phyloP scores from a whole-genome alignment of 225 moss, liverwort and hornwort genomes.

The Physcomitrellopsis africana region DNA sequence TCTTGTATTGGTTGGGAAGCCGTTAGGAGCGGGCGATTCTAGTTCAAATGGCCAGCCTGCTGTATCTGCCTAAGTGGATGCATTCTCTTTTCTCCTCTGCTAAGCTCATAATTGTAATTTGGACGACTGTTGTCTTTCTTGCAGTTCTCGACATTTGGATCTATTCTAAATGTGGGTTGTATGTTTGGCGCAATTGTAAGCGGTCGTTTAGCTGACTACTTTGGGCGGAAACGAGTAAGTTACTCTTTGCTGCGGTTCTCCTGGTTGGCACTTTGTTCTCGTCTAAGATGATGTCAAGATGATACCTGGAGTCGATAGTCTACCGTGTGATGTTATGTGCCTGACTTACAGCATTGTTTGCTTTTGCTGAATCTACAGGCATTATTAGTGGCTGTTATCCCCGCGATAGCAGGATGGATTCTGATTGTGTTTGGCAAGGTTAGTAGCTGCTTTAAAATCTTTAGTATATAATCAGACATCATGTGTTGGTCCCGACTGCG shows the following conservation, averaged over 20 bases:
- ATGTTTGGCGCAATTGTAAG: conserved; percentile 66
- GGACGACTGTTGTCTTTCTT: too few species aligned
- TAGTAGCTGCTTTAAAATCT: not conserved
- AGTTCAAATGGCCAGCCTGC: too few species aligned
- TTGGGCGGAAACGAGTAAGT: conserved; percentile 68
- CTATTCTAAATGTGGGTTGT: conserved; percentile 63
- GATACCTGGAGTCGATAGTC: not conserved
- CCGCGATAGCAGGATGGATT: conserved; percentile 43
- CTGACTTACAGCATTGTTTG: not conserved
- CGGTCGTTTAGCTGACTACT: conserved; percentile 52
- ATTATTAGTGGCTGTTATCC: conserved; percentile 43
- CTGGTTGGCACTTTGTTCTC: not conserved
- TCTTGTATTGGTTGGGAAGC: too few species aligned
- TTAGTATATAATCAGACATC: too few species aligned
- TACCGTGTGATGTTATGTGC: not conserved
- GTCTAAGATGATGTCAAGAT: not conserved
- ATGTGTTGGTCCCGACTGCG: too few species aligned
- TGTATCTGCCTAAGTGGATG: too few species aligned
- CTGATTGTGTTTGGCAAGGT: conserved; percentile 52
- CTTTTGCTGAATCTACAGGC: conserved; percentile 38
- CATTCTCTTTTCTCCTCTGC: too few species aligned
- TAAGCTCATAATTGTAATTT: too few species aligned
- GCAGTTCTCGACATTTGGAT: conserved; percentile 72
- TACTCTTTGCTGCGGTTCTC: not conserved
- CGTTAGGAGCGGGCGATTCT: too few species aligned